Percentiles rank a stretch among this genome's conserved stretches.
phyloP scores from a whole-genome alignment of 495 filamentous ascomycete species.

The Penicillium soppii region DNA sequence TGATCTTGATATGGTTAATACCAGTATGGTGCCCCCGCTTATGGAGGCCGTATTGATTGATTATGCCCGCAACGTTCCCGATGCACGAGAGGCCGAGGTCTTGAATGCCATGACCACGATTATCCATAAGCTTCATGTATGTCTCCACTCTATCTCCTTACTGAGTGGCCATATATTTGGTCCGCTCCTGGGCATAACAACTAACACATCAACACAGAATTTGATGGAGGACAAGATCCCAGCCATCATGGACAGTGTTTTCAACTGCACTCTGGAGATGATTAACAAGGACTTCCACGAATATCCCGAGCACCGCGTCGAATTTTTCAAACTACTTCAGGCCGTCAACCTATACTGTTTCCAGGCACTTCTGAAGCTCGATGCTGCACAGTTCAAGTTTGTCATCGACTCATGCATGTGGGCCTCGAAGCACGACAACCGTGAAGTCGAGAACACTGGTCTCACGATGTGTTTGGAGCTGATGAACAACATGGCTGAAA shows the following conservation, averaged over 20 bases:
- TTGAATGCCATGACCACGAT: constrained; percentile 97
- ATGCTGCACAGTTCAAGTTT: constrained; percentile 95
- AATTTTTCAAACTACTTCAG: constrained; percentile 95
- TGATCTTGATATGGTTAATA: constrained; percentile 87
- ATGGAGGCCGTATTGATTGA: constrained; percentile 92
- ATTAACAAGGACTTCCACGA: constrained; percentile 99
- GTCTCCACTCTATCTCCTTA: constrained; percentile 32
- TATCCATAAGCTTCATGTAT: constrained; percentile 91
- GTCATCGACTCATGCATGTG: constrained; percentile 99
- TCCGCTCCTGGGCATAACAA: too few relatives aligned
- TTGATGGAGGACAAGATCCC: constrained; percentile 98
- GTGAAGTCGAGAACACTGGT: constrained; percentile 95
- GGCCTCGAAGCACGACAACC: constrained; percentile 99
- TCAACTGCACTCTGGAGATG: constrained; percentile 98
- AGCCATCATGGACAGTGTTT: constrained; percentile 96
- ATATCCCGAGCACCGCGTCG: constrained; percentile 95
- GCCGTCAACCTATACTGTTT: constrained; percentile 97
- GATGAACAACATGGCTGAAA: constrained; percentile 95
- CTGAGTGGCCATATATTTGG: neutral
- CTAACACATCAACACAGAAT: constrained; percentile 43
- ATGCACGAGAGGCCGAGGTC: constrained; percentile 94
- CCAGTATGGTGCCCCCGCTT: constrained; percentile 94
- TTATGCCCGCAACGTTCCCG: constrained; percentile 95
- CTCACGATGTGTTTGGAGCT: constrained; percentile 98
- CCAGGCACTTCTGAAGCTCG: constrained; percentile 87